Conservation (phyloP, 306 rosid species). For the Lathyrus sativus region DNA sequence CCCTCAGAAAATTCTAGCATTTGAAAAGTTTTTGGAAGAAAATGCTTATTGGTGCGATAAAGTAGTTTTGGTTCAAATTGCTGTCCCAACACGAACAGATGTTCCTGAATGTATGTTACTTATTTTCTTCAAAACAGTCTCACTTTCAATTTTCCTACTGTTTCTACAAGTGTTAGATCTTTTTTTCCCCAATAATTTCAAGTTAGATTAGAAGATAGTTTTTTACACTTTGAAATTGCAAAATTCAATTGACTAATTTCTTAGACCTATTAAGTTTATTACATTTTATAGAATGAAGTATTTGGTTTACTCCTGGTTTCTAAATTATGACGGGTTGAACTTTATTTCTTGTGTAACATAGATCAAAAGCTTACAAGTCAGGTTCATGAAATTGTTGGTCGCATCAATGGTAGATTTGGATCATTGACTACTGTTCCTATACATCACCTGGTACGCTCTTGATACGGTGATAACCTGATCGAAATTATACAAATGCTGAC, state of each 20-base stretch:
- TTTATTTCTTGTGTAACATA: slow-evolving; percentile 43
- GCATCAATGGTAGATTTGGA: slow-evolving; percentile 97
- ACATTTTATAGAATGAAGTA: too few relatives aligned
- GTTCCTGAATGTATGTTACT: slow-evolving; percentile 82
- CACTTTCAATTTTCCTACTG: slow-evolving; percentile 1
- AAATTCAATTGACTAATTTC: too few relatives aligned
- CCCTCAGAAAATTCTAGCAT: slow-evolving; percentile 91
- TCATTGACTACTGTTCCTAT: slow-evolving; percentile 91
- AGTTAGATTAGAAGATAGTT: neutral
- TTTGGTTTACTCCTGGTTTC: neutral
- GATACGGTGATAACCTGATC: slow-evolving; percentile 19
- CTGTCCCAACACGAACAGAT: slow-evolving; percentile 94
- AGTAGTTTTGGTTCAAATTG: slow-evolving; percentile 95
- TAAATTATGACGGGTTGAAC: slow-evolving; percentile 28
- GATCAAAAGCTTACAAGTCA: slow-evolving; percentile 97
- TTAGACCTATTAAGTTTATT: too few relatives aligned
- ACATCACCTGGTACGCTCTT: slow-evolving; percentile 82
- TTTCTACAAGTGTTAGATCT: slow-evolving; percentile 7
- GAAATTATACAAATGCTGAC: slow-evolving; percentile 5
- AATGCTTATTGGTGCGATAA: slow-evolving; percentile 84
- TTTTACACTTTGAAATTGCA: neutral
- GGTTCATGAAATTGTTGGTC: slow-evolving; percentile 99
- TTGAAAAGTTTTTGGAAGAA: slow-evolving; percentile 93
- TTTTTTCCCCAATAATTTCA: neutral
- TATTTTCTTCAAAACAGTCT: slow-evolving; percentile 32